phyloP scores from a whole-genome alignment of 2,329 filamentous ascomycete genomes.

The Leptosphaerulina australis region DNA sequence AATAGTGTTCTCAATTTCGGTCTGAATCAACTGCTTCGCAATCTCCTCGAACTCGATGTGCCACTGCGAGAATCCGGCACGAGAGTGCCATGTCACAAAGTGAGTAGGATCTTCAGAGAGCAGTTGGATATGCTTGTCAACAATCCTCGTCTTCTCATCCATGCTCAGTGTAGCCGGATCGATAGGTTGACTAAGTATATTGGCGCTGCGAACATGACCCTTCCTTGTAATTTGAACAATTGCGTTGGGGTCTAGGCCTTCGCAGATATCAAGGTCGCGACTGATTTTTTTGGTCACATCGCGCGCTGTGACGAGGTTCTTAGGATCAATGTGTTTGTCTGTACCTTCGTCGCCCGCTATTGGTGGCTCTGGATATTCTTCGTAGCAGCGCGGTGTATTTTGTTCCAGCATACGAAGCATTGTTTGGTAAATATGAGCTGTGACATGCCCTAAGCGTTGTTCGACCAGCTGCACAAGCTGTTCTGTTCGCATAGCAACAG shows the following conservation, averaged over 20 bases:
- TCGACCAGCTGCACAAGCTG: conserved; percentile 75
- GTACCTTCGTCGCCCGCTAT: conserved; percentile 32
- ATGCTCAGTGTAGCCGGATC: conserved; percentile 33
- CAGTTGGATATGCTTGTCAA: conserved; percentile 75
- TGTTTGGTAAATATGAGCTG: conserved; percentile 77
- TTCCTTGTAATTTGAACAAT: conserved; percentile 32
- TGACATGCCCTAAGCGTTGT: conserved; percentile 72
- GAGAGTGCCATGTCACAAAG: conserved; percentile 72
- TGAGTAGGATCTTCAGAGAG: conserved; percentile 69
- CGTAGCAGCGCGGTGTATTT: conserved; percentile 70
- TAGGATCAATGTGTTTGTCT: conserved; percentile 40
- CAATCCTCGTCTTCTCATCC: conserved; percentile 40
- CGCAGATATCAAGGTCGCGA: conserved; percentile 49
- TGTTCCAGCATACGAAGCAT: conserved; percentile 74
- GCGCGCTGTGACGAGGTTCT: conserved; percentile 48
- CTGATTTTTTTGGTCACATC: conserved; percentile 53
- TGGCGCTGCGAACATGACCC: conserved; percentile 29
- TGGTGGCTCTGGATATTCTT: conserved; percentile 52
- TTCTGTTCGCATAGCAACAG: conserved; percentile 80
- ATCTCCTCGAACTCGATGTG: conserved; percentile 81
- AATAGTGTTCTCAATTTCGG: conserved; percentile 82
- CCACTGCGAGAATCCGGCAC: conserved; percentile 73
- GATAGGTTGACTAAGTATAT: conserved; percentile 32
- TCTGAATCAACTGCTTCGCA: conserved; percentile 71
- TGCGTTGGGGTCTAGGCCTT: conserved; percentile 43